Base-by-base conservation (phyloP, 164 flowering plant genomes). In the Brasenia schreberi region DNA sequence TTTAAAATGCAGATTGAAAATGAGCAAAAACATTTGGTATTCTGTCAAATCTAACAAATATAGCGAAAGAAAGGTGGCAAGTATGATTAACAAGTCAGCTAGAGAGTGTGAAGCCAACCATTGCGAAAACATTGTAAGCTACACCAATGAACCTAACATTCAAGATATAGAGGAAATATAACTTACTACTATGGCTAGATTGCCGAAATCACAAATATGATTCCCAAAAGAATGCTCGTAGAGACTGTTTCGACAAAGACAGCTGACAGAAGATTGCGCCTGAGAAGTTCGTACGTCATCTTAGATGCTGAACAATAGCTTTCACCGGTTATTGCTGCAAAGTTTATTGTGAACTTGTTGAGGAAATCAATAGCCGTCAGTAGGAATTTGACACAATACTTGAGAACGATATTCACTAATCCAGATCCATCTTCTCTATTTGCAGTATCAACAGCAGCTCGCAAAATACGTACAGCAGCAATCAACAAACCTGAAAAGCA, bases 161-260 rank as follows among this genome's bases (percentile, higher is more conserved):
- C 4, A 49, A 1, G 10, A 14, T 49, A 14, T 49, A 14, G 11
- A 11, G n/a, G 19, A 52, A 39, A n/a, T 52, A 59, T 18, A 18
- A 75, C 84, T 77, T 62, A 83, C 89, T 70, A 62, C 78, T 64
- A 83, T 77, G 66, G 89, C 82, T 81, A 85, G 61, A 80, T 43
- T 59, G 87, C 85, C 19, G 87, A 83, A 64, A 85, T 45, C 43
- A 85, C 82, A 52, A 83, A 83, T 42, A 73, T 59, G 52, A 85
- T 82, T 52, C 84, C 89, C 59, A 70, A 79, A 64, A 85, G 73
- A 53, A 85, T 65, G 52, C 87, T 85, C 7, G 83, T 74, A 14
- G 89, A 85, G 61, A 83, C 77, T 5, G 85, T 85, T 68, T 85
- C 89, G 65, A 83, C 89, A 73, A 85, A 79, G 63, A 77, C 87